A percentile compares a stretch with the other conserved stretches of the same genome.
Evolutionary conservation across 106 monocot species (phyloP).

Genomic region (Platanthera guangdongensis): DNA sequence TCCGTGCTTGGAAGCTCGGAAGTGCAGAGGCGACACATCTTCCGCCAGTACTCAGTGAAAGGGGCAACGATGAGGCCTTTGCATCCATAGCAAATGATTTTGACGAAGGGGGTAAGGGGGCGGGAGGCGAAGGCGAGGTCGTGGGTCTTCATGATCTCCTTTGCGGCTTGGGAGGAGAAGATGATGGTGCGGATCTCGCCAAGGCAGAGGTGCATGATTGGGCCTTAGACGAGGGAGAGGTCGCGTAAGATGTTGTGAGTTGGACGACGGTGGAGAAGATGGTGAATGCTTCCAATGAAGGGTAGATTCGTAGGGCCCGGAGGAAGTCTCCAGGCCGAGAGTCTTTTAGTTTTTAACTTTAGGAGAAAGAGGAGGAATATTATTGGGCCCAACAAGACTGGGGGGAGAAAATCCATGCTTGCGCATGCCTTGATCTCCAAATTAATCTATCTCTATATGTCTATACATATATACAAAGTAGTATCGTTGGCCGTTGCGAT

Average conservation of each 20-base stretch:
- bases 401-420: no score
- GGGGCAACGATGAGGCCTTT: slow-evolving; percentile 10
- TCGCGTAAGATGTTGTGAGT: background rate
- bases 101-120: background rate
- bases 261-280: background rate
- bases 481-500: no score
- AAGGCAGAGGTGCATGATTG: background rate
- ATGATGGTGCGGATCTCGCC: background rate
- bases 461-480: no score
- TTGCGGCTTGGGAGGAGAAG: background rate
- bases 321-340: background rate
- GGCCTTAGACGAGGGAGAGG: background rate
- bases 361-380: no score
- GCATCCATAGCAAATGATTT: slow-evolving; percentile 10
- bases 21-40: slow-evolving; percentile 4
- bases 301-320: background rate
- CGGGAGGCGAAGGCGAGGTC: slow-evolving; percentile 12
- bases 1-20: background rate
- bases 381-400: no score
- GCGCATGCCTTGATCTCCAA: no score
- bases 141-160: slow-evolving; percentile 8
- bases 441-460: no score
- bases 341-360: no score
- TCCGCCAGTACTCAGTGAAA: slow-evolving; percentile 13
- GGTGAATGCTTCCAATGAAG: background rate